Conservation (phyloP, 2,329 filamentous ascomycete species). For the Fusarium lyarnte region DNA sequence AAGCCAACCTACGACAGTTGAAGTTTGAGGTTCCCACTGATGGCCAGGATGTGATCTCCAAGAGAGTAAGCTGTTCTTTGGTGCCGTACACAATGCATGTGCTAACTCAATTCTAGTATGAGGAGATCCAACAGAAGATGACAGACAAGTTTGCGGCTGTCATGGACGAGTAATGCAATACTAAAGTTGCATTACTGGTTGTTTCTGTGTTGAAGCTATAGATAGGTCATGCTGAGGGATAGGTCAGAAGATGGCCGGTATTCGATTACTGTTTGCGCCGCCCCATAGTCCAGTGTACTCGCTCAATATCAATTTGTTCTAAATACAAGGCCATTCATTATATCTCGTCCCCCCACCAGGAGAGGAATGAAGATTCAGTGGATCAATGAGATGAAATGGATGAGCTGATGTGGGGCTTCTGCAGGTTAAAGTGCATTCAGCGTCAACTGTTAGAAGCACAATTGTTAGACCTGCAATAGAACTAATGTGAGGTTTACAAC, state of each 20-base stretch:
- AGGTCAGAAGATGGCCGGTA: conserved; percentile 38
- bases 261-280: conserved; percentile 41
- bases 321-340: conserved; percentile 3
- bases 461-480: conserved; percentile 1
- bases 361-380: conserved; percentile 1
- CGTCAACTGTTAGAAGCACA: conserved; percentile 7
- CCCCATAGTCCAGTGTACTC: conserved; percentile 44
- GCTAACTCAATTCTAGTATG: conserved; percentile 74
- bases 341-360: background rate
- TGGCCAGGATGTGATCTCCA: conserved; percentile 79
- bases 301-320: conserved; percentile 41
- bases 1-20: conserved; percentile 85
- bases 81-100: background rate
- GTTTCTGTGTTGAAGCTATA: conserved; percentile 43
- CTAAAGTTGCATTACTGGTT: conserved; percentile 33
- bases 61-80: conserved; percentile 74
- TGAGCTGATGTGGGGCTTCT: conserved; percentile 34
- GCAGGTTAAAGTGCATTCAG: conserved; percentile 10
- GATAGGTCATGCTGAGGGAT: conserved; percentile 39
- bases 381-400: conserved; percentile 16
- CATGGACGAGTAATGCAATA: conserved; percentile 79
- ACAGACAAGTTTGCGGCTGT: conserved; percentile 97
- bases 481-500: background rate
- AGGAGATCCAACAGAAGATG: conserved; percentile 90
- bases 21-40: conserved; percentile 96